These are phyloP conservation scores for Salix udensis DNA, from an alignment of 345 rosid species.

Conservation along the genomic window DNA sequence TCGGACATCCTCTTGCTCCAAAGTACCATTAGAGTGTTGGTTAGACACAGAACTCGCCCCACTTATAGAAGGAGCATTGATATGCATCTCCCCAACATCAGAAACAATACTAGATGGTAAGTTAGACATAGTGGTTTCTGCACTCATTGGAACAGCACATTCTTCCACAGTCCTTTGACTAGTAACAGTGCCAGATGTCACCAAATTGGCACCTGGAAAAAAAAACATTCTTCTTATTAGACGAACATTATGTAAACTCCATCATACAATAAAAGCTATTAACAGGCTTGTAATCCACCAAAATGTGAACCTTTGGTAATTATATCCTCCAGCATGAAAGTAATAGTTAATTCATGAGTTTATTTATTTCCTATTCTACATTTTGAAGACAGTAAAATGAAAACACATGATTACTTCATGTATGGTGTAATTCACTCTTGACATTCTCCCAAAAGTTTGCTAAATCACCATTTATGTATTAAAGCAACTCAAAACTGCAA, in stretches of 20 bases:
- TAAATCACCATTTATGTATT: not conserved
- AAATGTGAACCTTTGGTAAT: not conserved
- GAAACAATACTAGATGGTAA: conserved; percentile 34
- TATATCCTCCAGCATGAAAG: not conserved
- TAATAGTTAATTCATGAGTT: too few species aligned
- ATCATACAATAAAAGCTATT: not conserved
- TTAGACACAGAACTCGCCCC: conserved; percentile 22
- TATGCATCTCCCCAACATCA: conserved; percentile 31
- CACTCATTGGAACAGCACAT: conserved; percentile 23
- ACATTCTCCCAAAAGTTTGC: not conserved
- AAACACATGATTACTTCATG: not conserved
- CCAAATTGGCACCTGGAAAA: conserved; percentile 36
- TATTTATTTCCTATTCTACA: not conserved
- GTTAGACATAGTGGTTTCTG: conserved; percentile 30
- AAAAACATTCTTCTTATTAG: not conserved
- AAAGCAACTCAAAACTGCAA: not conserved
- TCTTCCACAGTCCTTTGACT: conserved; percentile 32
- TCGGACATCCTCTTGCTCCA: conserved; percentile 30
- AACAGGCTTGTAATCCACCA: not conserved
- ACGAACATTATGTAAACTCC: too few species aligned
- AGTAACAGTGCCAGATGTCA: conserved; percentile 28
- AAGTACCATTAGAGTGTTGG: conserved; percentile 19
- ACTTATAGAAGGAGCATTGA: conserved; percentile 28
- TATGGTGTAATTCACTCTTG: not conserved
- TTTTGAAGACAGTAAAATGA: not conserved